Percentiles rank a stretch among this genome's conserved stretches.
These are phyloP conservation scores for Plasmopara muralis DNA, from an alignment of 352 stramenopile genomes.

Conservation along the genomic window DNA sequence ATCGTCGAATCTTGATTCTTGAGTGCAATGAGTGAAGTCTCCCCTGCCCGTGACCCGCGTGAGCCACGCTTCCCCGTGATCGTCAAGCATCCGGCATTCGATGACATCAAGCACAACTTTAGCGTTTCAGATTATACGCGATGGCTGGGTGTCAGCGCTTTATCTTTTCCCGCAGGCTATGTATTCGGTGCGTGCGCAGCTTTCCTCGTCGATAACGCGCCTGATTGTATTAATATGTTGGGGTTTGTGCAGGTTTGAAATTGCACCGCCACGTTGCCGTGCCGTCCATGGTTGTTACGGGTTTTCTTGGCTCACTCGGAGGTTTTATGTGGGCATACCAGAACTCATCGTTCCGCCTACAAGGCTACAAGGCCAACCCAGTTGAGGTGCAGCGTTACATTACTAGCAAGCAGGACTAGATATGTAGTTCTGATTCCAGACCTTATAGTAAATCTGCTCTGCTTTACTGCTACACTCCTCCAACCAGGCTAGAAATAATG, in stretches of 20 bases:
- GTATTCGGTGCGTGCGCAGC: conserved; percentile 48
- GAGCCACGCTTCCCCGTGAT: neutral
- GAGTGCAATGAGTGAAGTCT: conserved; percentile 25
- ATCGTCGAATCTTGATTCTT: no score
- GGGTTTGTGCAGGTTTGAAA: conserved; percentile 35
- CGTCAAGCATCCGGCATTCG: conserved; percentile 34
- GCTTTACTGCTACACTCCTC: no score
- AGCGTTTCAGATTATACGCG: conserved; percentile 53
- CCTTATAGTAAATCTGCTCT: no score
- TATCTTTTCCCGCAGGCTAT: conserved; percentile 73
- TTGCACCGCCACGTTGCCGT: conserved; percentile 52
- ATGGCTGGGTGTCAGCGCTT: conserved; percentile 46
- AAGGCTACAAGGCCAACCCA: conserved; percentile 60
- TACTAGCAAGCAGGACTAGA: conserved; percentile 28
- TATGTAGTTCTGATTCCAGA: neutral
- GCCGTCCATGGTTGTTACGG: conserved; percentile 73
- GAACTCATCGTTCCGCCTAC: conserved; percentile 74
- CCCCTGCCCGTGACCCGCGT: conserved; percentile 17
- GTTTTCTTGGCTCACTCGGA: conserved; percentile 62
- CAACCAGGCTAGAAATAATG: no score
- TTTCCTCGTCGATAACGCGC: neutral
- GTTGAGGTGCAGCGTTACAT: conserved; percentile 66
- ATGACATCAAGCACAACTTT: conserved; percentile 68
- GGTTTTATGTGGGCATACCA: conserved; percentile 78
- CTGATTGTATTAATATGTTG: conserved; percentile 6